Evolutionary conservation across 805 yeast species (phyloP).

Genomic region (Candida endomychidarum): DNA sequence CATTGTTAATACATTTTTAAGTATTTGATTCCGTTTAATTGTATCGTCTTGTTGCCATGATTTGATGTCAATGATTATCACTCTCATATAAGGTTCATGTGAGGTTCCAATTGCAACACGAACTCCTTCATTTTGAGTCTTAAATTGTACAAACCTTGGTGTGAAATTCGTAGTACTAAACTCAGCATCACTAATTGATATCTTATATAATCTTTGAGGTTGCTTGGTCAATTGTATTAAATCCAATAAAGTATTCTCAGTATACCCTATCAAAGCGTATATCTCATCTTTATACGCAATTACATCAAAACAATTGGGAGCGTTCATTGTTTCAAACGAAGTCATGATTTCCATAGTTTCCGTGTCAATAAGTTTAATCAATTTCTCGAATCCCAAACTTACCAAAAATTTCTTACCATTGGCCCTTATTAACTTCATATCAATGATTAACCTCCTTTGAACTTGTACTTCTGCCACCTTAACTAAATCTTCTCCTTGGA

Average conservation of each 20-base stretch:
- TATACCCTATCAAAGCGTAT: slow-evolving; percentile 53
- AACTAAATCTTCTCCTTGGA: slow-evolving; percentile 7
- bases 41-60: slow-evolving; percentile 10
- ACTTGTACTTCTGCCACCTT: slow-evolving; percentile 23
- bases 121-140: slow-evolving; percentile 25
- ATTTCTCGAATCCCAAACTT: slow-evolving; percentile 62
- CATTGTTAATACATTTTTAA: slow-evolving; percentile 39
- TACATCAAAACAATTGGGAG: slow-evolving; percentile 53
- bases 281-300: slow-evolving; percentile 28
- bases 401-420: slow-evolving; percentile 37
- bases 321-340: slow-evolving; percentile 41
- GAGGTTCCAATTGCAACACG: slow-evolving; percentile 67
- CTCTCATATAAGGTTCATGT: slow-evolving; percentile 74
- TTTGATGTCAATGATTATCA: slow-evolving; percentile 55
- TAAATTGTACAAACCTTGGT: slow-evolving; percentile 39
- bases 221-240: slow-evolving; percentile 8
- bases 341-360: slow-evolving; percentile 15
- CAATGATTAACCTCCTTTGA: slow-evolving; percentile 38
- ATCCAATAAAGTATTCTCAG: slow-evolving; percentile 58
- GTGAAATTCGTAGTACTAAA: slow-evolving; percentile 65
- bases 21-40: slow-evolving; percentile 27
- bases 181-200: slow-evolving; percentile 73
- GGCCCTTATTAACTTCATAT: slow-evolving; percentile 27
- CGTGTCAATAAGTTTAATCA: slow-evolving; percentile 27
- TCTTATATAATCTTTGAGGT: slow-evolving; percentile 33